Evolutionary conservation across 495 filamentous ascomycete genomes (phyloP).

Genomic region (Xylaria bambusicola): DNA sequence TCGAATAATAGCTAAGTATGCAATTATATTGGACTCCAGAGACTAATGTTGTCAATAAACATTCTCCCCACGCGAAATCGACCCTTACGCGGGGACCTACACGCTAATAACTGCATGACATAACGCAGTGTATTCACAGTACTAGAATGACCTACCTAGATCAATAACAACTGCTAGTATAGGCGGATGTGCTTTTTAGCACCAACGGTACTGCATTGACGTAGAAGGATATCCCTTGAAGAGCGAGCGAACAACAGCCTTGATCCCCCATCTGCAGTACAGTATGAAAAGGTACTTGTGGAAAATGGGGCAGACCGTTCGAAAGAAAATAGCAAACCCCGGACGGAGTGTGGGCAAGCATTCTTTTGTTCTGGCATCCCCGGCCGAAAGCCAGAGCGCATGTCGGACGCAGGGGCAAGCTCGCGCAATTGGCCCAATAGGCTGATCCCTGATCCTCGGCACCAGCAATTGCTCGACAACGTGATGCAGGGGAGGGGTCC

Average conservation of each 20-base stretch:
- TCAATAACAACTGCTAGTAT: not conserved
- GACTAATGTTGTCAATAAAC: too few species aligned
- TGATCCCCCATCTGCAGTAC: not conserved
- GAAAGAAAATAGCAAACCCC: not conserved
- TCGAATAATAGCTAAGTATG: too few species aligned
- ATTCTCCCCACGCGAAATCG: too few species aligned
- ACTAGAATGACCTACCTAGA: too few species aligned
- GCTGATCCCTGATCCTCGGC: constrained; percentile 15
- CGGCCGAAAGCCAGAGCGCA: constrained; percentile 8
- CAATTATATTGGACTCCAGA: too few species aligned
- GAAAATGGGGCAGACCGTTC: constrained; percentile 13
- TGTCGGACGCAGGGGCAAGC: constrained; percentile 10
- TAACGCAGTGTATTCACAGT: too few species aligned
- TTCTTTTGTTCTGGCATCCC: constrained; percentile 1
- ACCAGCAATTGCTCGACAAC: constrained; percentile 1
- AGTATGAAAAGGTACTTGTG: constrained; percentile 2
- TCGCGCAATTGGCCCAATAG: constrained; percentile 6
- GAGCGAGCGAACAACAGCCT: not conserved
- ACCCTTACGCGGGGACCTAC: too few species aligned
- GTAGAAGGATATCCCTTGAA: not conserved
- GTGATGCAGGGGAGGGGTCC: constrained; percentile 9
- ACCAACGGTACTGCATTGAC: not conserved
- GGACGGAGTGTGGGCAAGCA: not conserved
- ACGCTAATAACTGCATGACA: constrained; percentile 13
- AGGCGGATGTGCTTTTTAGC: constrained; percentile 1